Base-by-base conservation (phyloP, 768 basidiomycete species). In the Amanita phalloides region DNA sequence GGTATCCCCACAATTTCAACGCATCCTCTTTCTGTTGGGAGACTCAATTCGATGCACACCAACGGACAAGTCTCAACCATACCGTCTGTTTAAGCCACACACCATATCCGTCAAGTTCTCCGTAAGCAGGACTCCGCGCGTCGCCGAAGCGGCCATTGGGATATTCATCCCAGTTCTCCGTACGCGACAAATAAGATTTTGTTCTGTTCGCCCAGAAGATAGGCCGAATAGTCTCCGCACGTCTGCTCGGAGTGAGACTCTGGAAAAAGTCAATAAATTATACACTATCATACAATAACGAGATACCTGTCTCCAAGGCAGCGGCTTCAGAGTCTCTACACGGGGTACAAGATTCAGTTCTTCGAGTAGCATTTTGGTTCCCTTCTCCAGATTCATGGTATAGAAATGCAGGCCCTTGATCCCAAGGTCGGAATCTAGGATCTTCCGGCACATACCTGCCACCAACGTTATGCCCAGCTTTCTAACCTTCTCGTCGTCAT, bases 101-200 rank as follows among this genome's bases (percentile, higher is more conserved):
- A 49, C 95, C 95, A 58, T 95, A 97, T 1, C 95, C 95, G 62
- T 99, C 95, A 50, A 99, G 70, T 68, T 99, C 96, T 61, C 96
- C 96, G 58, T 96, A 99, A 11, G 96, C 96, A 26, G 96, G 96
- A 76, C 88, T 91, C 53, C 96, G 81, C 6, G 94, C 86, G 69
- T 98, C 96, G 59, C 96, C 96, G 62, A 95, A 99, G 58, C 96
- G 90, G 51, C 96, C 96, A 65, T 99, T 99, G 46, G 96, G 96
- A 66, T 96, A 98, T 65, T 98, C 95, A 63, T 99, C 96, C 96
- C 96, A 99, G 62, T 96, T 90, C 64, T 96, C 93, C 11, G 96
- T 98, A 49, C 95, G 86, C 6, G 90, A 90, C 43, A 98, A 74
- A 65, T 98, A 98, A 1, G 93, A 96, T 62, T 93, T 88, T 35